These are phyloP conservation scores for Prunus dulcis DNA, from an alignment of 306 rosid genomes.

Conservation along the genomic window DNA sequence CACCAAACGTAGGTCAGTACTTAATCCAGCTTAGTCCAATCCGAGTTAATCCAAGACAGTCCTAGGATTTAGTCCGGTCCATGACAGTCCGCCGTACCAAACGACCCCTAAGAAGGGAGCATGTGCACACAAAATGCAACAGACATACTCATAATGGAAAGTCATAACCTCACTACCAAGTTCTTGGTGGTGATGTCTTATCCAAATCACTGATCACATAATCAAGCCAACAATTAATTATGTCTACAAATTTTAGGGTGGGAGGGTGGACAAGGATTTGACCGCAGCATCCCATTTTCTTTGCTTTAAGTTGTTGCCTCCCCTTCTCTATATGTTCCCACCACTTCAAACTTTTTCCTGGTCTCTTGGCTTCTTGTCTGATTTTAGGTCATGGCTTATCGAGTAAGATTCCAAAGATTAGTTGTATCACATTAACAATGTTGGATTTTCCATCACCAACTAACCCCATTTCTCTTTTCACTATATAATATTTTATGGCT, in stretches of 20 bases:
- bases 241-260: neutral
- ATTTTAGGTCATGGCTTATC: neutral
- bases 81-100: no score
- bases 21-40: no score
- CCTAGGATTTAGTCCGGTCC: no score
- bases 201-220: neutral
- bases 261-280: slow-evolving; percentile 11
- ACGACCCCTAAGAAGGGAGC: neutral
- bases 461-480: neutral
- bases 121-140: neutral
- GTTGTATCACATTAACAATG: neutral
- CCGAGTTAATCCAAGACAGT: no score
- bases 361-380: slow-evolving; percentile 17
- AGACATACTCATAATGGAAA: slow-evolving; percentile 11
- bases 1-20: no score
- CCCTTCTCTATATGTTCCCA: neutral
- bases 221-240: neutral
- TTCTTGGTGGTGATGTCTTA: slow-evolving; percentile 28
- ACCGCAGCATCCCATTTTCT: neutral
- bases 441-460: neutral
- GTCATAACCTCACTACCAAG: slow-evolving; percentile 10
- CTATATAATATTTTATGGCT: neutral
- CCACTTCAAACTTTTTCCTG: slow-evolving; percentile 22
- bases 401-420: neutral
- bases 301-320: neutral